Evolutionary conservation across 768 basidiomycete genomes (phyloP).

Genomic region (Agrocybe pediades): DNA sequence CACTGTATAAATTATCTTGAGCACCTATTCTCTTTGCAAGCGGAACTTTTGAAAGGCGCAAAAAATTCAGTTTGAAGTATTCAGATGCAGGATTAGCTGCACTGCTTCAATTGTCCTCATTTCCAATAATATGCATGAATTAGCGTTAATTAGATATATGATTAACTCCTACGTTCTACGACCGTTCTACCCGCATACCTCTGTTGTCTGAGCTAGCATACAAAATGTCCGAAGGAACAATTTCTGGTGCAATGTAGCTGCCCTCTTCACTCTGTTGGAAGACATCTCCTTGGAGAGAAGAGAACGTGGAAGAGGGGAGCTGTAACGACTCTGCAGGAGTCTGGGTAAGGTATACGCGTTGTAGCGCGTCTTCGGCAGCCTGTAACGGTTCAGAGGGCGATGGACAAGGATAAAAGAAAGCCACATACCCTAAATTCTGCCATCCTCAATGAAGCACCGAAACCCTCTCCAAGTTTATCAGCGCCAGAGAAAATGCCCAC

Average conservation of each 20-base stretch:
- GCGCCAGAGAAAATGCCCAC: conserved; percentile 88
- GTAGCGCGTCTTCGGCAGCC: conserved; percentile 87
- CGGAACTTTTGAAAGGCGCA: too few relatives aligned
- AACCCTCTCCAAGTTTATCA: conserved; percentile 91
- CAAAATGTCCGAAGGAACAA: conserved; percentile 65
- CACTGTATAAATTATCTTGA: too few relatives aligned
- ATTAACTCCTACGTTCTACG: conserved; percentile 5
- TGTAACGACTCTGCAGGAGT: conserved; percentile 68
- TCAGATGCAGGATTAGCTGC: too few relatives aligned
- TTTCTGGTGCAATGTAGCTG: conserved; percentile 51
- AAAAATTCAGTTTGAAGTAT: too few relatives aligned
- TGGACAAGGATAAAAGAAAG: background rate
- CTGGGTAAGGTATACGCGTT: conserved; percentile 80
- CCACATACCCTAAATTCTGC: conserved; percentile 87
- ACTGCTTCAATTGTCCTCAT: background rate
- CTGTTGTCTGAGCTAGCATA: conserved; percentile 70
- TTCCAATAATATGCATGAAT: conserved; percentile 1
- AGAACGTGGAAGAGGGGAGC: conserved; percentile 77
- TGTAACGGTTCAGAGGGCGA: conserved; percentile 25
- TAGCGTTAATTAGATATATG: conserved; percentile 8
- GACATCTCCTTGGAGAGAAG: conserved; percentile 52
- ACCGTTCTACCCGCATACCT: conserved; percentile 3
- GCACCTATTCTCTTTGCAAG: too few relatives aligned
- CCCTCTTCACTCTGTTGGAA: conserved; percentile 47
- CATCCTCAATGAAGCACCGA: conserved; percentile 92